Base-by-base conservation (phyloP, 2,329 filamentous ascomycete genomes). In the Alternaria sp. region DNA sequence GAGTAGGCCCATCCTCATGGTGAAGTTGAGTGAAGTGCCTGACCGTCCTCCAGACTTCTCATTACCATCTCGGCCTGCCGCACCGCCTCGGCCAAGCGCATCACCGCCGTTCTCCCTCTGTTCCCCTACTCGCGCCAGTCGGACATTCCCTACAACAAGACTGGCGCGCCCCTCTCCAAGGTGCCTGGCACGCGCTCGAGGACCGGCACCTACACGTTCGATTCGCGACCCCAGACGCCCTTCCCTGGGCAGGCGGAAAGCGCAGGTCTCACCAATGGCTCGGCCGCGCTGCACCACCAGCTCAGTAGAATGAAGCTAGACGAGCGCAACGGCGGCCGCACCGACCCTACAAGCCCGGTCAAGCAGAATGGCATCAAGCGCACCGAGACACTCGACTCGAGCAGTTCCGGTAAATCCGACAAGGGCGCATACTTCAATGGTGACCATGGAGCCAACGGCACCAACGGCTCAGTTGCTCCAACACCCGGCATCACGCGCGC, bases 51-150 rank as follows among this genome's bases (percentile, higher is more conserved):
- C 58, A 77, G 74, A 69, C 89, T 98, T 53, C 92, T 97, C 80
- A 97, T 98, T 83, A 97, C 96, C 83, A 95, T 98, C 73, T 97
- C 93, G n/a, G 96, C 96, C 65, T 98, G 96, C 88, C 97, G 97
- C 83, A 91, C 92, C 12, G 93, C 93, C 72, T 97, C 94, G 44
- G 96, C 96, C 28, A 93, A 92, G 80, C 88, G 93, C 73, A 93
- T 99, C 74, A 98, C 95, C 45, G 96, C 93, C 57, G 93, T 99
- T 50, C 89, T 97, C 51, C 96, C 96, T 43, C 87, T 98, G 58
- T 99, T 99, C 82, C 96, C 96, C 1, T 99, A 99, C 84, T 97
- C 93, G 63, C 88, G 96, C 74, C 96, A 99, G 81, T 95, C 93
- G 70, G 96, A 99, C 78, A 89, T 97, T 65, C 96, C 96, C 17